A percentile compares a stretch with the other conserved stretches of the same genome.
Evolutionary conservation across 2,329 filamentous ascomycete genomes (phyloP).

Genomic region (Paecilomyces formosus): DNA sequence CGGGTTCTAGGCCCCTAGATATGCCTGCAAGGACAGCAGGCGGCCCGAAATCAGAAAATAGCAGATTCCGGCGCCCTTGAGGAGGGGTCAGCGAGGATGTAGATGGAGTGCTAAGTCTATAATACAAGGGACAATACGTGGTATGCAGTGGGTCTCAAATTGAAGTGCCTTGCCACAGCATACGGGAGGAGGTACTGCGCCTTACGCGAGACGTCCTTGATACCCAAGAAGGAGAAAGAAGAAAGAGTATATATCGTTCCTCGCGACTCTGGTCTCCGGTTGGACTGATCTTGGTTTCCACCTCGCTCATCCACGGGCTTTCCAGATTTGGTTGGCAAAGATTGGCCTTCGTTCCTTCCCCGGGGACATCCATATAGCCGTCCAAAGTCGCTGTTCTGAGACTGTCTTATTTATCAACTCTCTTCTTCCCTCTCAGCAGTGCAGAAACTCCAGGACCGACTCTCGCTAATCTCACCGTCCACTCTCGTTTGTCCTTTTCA

Average conservation of each 20-base stretch:
- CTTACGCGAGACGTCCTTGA: background rate
- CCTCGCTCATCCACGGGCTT: background rate
- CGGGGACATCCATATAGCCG: background rate
- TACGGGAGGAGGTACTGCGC: background rate
- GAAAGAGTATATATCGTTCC: background rate
- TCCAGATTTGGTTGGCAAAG: background rate
- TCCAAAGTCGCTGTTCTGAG: background rate
- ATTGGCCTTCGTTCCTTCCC: background rate
- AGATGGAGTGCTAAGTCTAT: background rate
- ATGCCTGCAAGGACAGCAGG: background rate
- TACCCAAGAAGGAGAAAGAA: background rate
- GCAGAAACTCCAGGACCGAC: background rate
- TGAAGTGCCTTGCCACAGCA: background rate
- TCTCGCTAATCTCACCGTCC: background rate
- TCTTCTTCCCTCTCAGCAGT: background rate
- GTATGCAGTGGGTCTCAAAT: background rate
- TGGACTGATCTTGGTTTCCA: background rate
- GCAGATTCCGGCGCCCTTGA: background rate
- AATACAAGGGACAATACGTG: background rate
- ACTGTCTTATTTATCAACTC: background rate
- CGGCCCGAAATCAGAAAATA: background rate
- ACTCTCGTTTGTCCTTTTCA: background rate
- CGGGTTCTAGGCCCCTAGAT: background rate
- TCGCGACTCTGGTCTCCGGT: background rate
- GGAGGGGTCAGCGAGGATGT: background rate